phyloP scores from a whole-genome alignment of 1,284 basidiomycete species.

The Malassezia obtusa region DNA sequence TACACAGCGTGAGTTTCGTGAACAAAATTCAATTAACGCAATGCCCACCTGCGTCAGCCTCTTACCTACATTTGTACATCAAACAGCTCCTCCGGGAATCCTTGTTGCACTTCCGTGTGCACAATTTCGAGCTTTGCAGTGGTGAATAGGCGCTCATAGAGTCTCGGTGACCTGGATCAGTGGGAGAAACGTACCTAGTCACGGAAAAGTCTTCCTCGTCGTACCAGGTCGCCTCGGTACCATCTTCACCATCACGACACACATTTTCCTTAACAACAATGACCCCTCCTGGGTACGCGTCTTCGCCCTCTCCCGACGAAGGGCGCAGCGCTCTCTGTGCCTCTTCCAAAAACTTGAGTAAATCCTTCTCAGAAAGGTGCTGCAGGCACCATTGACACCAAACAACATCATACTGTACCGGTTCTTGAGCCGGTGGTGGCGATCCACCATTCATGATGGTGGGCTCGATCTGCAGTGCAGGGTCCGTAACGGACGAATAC shows the following conservation, averaged over 20 bases:
- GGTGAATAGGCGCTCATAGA: slow-evolving; percentile 41
- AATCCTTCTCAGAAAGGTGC: slow-evolving; percentile 42
- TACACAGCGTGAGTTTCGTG: background rate
- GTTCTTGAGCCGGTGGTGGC: slow-evolving; percentile 18
- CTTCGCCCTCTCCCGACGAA: background rate
- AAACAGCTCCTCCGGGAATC: slow-evolving; percentile 44
- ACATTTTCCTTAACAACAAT: slow-evolving; percentile 48
- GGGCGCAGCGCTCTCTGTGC: slow-evolving; percentile 25
- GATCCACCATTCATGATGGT: slow-evolving; percentile 2
- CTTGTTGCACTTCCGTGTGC: slow-evolving; percentile 35
- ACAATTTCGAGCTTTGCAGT: slow-evolving; percentile 39
- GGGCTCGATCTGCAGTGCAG: background rate
- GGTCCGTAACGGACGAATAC: slow-evolving; percentile 6
- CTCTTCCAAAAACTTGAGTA: slow-evolving; percentile 33
- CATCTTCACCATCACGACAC: slow-evolving; percentile 36
- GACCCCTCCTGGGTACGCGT: slow-evolving; percentile 19
- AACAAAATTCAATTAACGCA: slow-evolving; percentile 9
- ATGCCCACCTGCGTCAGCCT: slow-evolving; percentile 15
- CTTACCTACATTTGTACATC: slow-evolving; percentile 41
- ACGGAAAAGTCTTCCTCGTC: slow-evolving; percentile 46
- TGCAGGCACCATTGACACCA: slow-evolving; percentile 47
- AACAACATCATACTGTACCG: slow-evolving; percentile 36
- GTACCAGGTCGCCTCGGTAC: slow-evolving; percentile 39
- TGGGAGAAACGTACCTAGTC: slow-evolving; percentile 17
- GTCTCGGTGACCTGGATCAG: slow-evolving; percentile 26